A percentile compares a stretch with the other conserved stretches of the same genome.
Conservation (phyloP, 805 yeast genomes). For the Candida insectalens region DNA sequence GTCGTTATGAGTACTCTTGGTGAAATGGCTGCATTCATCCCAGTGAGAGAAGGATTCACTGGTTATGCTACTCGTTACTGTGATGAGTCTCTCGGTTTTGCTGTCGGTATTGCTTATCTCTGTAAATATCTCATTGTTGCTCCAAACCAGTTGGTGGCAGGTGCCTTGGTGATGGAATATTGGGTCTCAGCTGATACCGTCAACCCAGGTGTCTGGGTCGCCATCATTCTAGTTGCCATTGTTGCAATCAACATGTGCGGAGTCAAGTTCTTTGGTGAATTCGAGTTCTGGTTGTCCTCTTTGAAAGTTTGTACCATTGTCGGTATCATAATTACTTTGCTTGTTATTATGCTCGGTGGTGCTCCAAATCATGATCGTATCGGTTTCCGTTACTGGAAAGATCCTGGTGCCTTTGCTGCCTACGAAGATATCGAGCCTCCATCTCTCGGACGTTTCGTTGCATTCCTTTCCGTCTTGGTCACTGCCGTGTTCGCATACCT, state of each 20-base stretch:
- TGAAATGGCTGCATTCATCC: slow-evolving; percentile 46
- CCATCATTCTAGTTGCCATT: slow-evolving; percentile 34
- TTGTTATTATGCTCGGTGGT: slow-evolving; percentile 68
- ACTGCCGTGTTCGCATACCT: slow-evolving; percentile 41
- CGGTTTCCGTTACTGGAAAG: slow-evolving; percentile 34
- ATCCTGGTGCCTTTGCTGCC: slow-evolving; percentile 33
- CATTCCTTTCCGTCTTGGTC: slow-evolving; percentile 44
- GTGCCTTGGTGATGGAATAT: slow-evolving; percentile 42
- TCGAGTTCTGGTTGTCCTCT: slow-evolving; percentile 48
- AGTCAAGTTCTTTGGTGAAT: slow-evolving; percentile 39
- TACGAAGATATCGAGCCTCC: slow-evolving; percentile 30
- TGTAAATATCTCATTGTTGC: slow-evolving; percentile 43
- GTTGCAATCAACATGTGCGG: slow-evolving; percentile 34
- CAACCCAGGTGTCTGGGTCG: slow-evolving; percentile 46
- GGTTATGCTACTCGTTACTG: slow-evolving; percentile 44
- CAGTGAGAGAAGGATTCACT: slow-evolving; percentile 46
- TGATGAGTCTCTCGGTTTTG: slow-evolving; percentile 46
- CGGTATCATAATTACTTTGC: slow-evolving; percentile 55
- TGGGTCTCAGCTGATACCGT: slow-evolving; percentile 38
- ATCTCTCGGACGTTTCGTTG: slow-evolving; percentile 18
- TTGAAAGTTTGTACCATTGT: slow-evolving; percentile 56
- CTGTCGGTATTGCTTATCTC: slow-evolving; percentile 45
- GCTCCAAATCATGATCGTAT: slow-evolving; percentile 63
- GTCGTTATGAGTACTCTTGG: slow-evolving; percentile 52
- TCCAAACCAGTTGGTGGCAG: slow-evolving; percentile 50